Percentiles rank a stretch among this genome's conserved stretches.
Evolutionary conservation across 352 stramenopile genomes (phyloP).

Genomic region (Plasmopara muralis): DNA sequence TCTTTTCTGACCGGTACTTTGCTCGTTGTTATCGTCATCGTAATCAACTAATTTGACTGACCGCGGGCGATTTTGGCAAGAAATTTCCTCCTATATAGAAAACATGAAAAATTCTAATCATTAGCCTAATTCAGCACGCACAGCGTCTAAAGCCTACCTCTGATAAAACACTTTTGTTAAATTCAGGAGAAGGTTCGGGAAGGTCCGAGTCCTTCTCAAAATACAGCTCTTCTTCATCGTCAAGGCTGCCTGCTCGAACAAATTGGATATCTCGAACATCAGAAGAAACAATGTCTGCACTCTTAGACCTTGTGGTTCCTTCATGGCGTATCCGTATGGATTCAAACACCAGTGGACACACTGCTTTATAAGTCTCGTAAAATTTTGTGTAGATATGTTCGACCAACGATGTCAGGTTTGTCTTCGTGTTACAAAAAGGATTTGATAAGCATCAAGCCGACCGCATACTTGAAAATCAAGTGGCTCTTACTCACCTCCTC

Average conservation of each 20-base stretch:
- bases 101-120: neutral
- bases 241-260: conserved; percentile 44
- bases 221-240: conserved; percentile 75
- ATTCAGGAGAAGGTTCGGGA: conserved; percentile 24
- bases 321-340: conserved; percentile 53
- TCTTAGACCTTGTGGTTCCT: conserved; percentile 33
- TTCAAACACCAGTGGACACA: conserved; percentile 69
- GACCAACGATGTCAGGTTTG: conserved; percentile 58
- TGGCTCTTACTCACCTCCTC: conserved; percentile 41
- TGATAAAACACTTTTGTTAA: conserved; percentile 34
- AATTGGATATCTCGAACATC: conserved; percentile 42
- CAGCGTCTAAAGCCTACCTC: conserved; percentile 28
- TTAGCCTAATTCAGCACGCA: neutral
- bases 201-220: conserved; percentile 67
- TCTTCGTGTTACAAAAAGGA: conserved; percentile 22
- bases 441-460: conserved; percentile 1
- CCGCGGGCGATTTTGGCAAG: conserved; percentile 33
- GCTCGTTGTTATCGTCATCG: conserved; percentile 56
- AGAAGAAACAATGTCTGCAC: conserved; percentile 11
- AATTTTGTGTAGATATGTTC: conserved; percentile 80
- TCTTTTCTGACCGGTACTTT: conserved; percentile 28
- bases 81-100: conserved; percentile 32
- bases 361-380: conserved; percentile 61
- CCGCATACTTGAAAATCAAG: neutral
- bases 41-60: conserved; percentile 67